Conservation (phyloP, 345 rosid genomes). For the Euclidium syriacum region DNA sequence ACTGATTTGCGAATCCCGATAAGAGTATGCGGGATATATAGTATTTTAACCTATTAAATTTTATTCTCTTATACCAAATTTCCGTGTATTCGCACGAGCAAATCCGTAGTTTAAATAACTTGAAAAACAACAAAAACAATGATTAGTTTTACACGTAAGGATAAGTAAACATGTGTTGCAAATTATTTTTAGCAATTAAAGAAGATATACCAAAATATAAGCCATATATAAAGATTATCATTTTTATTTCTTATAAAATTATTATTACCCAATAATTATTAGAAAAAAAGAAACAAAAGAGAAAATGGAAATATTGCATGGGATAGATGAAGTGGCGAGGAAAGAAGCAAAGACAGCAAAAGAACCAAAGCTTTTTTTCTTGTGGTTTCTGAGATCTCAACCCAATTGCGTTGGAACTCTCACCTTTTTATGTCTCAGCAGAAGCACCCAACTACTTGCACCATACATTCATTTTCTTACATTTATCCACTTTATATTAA, state of each 20-base stretch:
- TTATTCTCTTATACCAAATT: too few relatives aligned
- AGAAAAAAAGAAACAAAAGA: background rate
- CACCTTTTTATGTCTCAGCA: slow-evolving; percentile 25
- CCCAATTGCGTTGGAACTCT: slow-evolving; percentile 36
- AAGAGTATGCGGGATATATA: too few relatives aligned
- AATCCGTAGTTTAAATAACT: too few relatives aligned
- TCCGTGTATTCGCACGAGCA: too few relatives aligned
- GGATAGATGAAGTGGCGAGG: slow-evolving; percentile 28
- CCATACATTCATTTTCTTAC: slow-evolving; percentile 13
- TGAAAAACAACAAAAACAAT: too few relatives aligned
- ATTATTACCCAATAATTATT: background rate
- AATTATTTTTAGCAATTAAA: too few relatives aligned
- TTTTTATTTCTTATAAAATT: background rate
- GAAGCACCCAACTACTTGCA: slow-evolving; percentile 24
- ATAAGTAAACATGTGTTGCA: too few relatives aligned
- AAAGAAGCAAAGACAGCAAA: slow-evolving; percentile 30
- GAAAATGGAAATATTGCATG: slow-evolving; percentile 30
- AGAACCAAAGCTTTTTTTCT: slow-evolving; percentile 25
- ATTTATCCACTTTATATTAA: slow-evolving; percentile 1
- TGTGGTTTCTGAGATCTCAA: slow-evolving; percentile 25
- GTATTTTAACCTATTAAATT: too few relatives aligned
- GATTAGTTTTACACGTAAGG: too few relatives aligned
- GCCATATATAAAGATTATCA: too few relatives aligned
- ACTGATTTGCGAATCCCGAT: too few relatives aligned
- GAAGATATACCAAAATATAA: too few relatives aligned